These are phyloP conservation scores for Hemisphaericaspora subhashii DNA, from an alignment of 1,139 yeast genomes.

Conservation along the genomic window DNA sequence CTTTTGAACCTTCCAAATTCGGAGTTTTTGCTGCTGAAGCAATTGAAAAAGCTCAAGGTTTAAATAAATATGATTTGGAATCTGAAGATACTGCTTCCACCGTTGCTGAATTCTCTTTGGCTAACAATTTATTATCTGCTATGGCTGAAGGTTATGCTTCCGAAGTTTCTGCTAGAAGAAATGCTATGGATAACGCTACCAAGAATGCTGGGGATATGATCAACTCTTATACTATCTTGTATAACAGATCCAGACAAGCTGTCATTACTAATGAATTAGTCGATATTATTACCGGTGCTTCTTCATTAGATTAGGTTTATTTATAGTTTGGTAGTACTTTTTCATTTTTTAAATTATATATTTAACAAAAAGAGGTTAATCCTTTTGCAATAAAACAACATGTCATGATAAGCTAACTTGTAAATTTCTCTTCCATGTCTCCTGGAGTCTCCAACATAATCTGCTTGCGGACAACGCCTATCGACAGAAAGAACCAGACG, in stretches of 20 bases:
- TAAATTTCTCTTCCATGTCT: no score
- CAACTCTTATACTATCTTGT: conserved; percentile 89
- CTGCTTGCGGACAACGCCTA: no score
- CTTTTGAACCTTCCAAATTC: conserved; percentile 81
- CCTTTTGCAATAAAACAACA: no score
- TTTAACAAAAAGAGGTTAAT: background rate
- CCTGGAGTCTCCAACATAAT: no score
- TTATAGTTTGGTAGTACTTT: background rate
- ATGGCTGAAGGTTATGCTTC: conserved; percentile 98
- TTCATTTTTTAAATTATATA: background rate
- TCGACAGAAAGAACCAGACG: no score
- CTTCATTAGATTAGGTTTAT: conserved; percentile 84
- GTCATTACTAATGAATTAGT: conserved; percentile 99
- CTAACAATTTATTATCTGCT: conserved; percentile 87
- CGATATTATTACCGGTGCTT: conserved; percentile 99
- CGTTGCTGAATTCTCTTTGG: conserved; percentile 81
- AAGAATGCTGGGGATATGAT: conserved; percentile 99
- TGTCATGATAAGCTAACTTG: no score
- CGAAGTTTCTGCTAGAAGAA: conserved; percentile 97
- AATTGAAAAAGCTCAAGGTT: conserved; percentile 84
- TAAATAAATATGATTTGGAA: conserved; percentile 81
- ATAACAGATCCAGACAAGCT: conserved; percentile 99
- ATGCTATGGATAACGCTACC: conserved; percentile 99
- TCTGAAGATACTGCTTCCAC: conserved; percentile 64
- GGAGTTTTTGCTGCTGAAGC: conserved; percentile 69